Evolutionary conservation across 2,329 filamentous ascomycete genomes (phyloP), one percentile per base, ranked within the genome.

Genomic region (Harringtonia lauricola): DNA sequence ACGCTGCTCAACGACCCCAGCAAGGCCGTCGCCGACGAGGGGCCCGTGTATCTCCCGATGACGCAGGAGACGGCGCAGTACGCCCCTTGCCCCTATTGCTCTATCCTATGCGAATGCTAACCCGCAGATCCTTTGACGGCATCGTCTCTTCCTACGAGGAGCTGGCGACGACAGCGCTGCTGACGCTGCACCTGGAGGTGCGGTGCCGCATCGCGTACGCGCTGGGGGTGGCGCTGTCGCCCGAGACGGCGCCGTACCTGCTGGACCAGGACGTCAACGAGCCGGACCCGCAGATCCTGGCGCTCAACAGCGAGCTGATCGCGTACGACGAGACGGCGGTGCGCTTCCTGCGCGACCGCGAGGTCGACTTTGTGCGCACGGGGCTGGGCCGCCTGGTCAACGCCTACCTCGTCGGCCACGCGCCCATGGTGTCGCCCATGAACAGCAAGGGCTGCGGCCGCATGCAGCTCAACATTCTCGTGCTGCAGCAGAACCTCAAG

Each of bases 401-500:
- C 59, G 70, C 72, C 9, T 85, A 83, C 56, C 78, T 96, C 3
- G 78, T 95, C 31, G 68, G 79, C 47, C 84, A 84, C 49, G 78
- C 81, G 2, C 67, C 72, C 17, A 74, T 76, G 57, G 83, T 90
- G 36, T 79, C 80, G 40, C 80, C 83, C 8, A 90, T 98, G 80
- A 95, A 98, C 60, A 67, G 65, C 31, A 77, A 83, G 54, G 92
- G 92, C 35, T 86, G 82, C 47, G 79, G 81, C n/a, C 77, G 88
- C 31, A 88, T 98, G 77, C 83, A 88, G 59, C 77, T 96, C 55
- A 95, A 98, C 59, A 87, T 95, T 39, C 73, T 95, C 21, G 92
- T 98, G 34, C 69, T 98, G 41, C 90, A 96, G 64, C 92, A 98
- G 59, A 95, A 95, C 55, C 76, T 98, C 44, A 95, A 95, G 67